phyloP scores from a whole-genome alignment of 768 basidiomycete genomes.

The Boletus rubescentipes region DNA sequence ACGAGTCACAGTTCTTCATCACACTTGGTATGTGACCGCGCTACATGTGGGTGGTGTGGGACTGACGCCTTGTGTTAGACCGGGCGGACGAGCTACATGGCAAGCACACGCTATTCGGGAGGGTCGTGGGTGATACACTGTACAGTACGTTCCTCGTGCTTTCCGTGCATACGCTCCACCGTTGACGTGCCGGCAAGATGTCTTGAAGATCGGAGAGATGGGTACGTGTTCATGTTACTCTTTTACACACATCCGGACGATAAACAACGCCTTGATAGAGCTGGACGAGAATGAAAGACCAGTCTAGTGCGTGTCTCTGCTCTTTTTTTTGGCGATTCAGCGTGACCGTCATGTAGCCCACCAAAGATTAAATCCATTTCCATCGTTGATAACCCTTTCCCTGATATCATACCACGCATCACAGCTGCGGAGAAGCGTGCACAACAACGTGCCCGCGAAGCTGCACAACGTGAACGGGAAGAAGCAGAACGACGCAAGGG shows the following conservation, averaged over 20 bases:
- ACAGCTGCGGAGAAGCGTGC: conserved; percentile 88
- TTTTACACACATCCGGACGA: not conserved
- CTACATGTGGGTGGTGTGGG: not conserved
- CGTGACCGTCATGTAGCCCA: conserved; percentile 52
- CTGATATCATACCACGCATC: conserved; percentile 93
- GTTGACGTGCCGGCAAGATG: conserved; percentile 51
- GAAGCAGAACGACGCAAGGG: conserved; percentile 68
- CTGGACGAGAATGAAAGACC: conserved; percentile 73
- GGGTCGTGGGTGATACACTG: conserved; percentile 82
- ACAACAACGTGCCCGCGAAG: conserved; percentile 79
- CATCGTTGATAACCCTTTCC: conserved; percentile 91
- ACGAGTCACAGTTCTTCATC: conserved; percentile 94
- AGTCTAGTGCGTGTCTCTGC: conserved; percentile 59
- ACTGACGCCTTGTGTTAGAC: conserved; percentile 44
- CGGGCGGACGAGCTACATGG: conserved; percentile 90
- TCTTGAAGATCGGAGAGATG: conserved; percentile 86
- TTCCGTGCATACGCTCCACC: not conserved
- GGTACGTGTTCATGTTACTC: conserved; percentile 46
- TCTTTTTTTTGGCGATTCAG: not conserved
- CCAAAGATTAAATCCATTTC: conserved; percentile 86
- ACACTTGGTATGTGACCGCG: conserved; percentile 64
- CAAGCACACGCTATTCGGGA: conserved; percentile 94
- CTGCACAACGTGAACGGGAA: conserved; percentile 75
- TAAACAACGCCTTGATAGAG: conserved; percentile 42
- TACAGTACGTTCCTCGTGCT: conserved; percentile 62